These are phyloP conservation scores for Rhizopus microsporus DNA, from an alignment of 371 early-diverging fungal species.

Conservation along the genomic window DNA sequence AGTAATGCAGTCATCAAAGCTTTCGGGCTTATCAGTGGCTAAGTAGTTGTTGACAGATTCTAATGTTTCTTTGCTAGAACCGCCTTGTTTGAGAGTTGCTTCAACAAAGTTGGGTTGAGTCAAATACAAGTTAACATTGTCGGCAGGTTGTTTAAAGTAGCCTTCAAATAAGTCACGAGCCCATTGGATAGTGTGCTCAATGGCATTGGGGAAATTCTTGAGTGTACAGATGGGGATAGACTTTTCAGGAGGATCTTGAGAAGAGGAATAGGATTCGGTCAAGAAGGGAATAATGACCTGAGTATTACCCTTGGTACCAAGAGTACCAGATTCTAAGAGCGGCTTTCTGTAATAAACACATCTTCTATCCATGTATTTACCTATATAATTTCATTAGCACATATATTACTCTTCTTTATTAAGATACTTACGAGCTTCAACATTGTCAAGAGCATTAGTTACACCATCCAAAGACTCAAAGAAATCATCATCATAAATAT, in stretches of 20 bases:
- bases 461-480: conserved; percentile 90
- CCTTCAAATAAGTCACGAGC: conserved; percentile 98
- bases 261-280: conserved; percentile 99
- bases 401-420: not conserved
- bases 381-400: conserved; percentile 12
- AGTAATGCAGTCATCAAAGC: conserved; percentile 89
- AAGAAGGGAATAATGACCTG: conserved; percentile 94
- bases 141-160: conserved; percentile 88
- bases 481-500: conserved; percentile 95
- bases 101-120: conserved; percentile 85
- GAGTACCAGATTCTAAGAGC: conserved; percentile 98
- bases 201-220: conserved; percentile 99
- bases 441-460: conserved; percentile 99
- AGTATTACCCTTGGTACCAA: conserved; percentile 99
- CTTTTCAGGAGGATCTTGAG: conserved; percentile 99
- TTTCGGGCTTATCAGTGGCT: conserved; percentile 74
- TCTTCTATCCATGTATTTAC: conserved; percentile 94
- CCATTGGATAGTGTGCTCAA: conserved; percentile 99
- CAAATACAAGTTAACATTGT: conserved; percentile 92
- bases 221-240: conserved; percentile 99
- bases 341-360: conserved; percentile 97
- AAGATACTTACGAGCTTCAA: conserved; percentile 89
- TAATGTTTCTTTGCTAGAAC: conserved; percentile 77
- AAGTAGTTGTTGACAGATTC: conserved; percentile 72
- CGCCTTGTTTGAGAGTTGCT: conserved; percentile 75